Evolutionary conservation across 2,329 filamentous ascomycete species (phyloP), one percentile per base, ranked within the genome.

Genomic region (Lecanosticta acicola): DNA sequence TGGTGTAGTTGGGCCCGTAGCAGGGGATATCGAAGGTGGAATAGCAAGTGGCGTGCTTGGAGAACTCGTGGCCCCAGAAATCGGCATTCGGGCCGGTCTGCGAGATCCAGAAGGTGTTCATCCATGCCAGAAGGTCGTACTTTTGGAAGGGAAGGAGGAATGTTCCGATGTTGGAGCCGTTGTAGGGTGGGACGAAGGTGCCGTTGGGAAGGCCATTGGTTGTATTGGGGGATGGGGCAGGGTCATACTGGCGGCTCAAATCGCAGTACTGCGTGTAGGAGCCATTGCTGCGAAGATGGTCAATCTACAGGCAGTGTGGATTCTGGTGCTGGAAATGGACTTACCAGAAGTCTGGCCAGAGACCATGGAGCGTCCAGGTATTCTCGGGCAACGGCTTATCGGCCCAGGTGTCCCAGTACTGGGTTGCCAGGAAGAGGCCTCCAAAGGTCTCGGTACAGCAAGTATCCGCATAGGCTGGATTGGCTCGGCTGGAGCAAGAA

Each of bases 241-340:
- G 81, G 58, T 84, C 81, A 54, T 81, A 29, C 33, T 35, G 33
- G 7, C 35, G 76, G 42, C 61, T 74, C 40, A 82, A 60, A 58
- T 85, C 81, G 65, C 81, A 85, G 64, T 83, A 85, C 51, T 84
- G 80, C 0, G 79, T 83, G 60, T 79, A 84, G 0, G 72, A 75
- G 38, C 79, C 77, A 66, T 72, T 68, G 53, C 56, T 56, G 19
- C n/a, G 3, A 20, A 5, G 1, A 20, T 9, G 3, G 37, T 51
- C 20, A 45, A 44, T 41, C 33, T 4, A 13, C 7, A 21, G 16
- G n/a, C n/a, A n/a, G n/a, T n/a, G n/a, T n/a, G n/a, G n/a, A n/a
- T n/a, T 14, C 4, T 4, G 14, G 11, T 3, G 29, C 21, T 16
- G 16, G 3, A n/a, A 17, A 3, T 11, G n/a, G 9, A 19, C 39